Evolutionary conservation across 2,329 filamentous ascomycete genomes (phyloP), one percentile per base, ranked within the genome.

Genomic region (Cryphonectria parasitica): DNA sequence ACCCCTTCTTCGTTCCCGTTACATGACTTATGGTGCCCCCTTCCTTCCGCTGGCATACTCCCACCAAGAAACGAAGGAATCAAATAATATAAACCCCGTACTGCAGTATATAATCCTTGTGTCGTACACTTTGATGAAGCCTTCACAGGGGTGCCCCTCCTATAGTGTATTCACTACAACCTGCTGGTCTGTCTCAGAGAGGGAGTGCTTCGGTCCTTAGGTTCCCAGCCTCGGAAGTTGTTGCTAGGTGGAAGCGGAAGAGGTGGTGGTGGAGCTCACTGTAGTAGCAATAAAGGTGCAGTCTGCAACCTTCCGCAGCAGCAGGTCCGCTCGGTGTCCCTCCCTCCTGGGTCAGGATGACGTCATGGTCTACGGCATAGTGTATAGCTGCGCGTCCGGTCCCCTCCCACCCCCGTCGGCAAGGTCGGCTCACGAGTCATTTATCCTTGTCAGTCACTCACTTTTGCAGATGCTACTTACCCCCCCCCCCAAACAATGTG

Each of bases 361-460:
- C 22, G 58, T 61, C 58, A 61, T 39, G 10, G 58, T 22, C 2
- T 34, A 11, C 22, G 25, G 58, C 31, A 11, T 34, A 11, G 11
- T 39, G 2, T 11, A 19, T 39, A 61, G 54, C 54, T 58, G 54
- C 54, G 52, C 52, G 54, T 49, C 22, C 45, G 13, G 7, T 7
- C 45, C 19, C 17, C 19, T 45, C 43, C 43, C 56, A 39, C 22
- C 22, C 58, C 58, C 58, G 34, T 36, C 58, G 58, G 58, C 58
- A 61, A 61, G 58, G 58, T 61, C 58, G 58, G 58, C 58, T 61
- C 58, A 22, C 58, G 58, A 61, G 58, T 61, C 58, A 61, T 61
- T 17, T n/a, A 19, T 31, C 25, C 25, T 25, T 25, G 25, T 56
- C 25, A 11, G 39, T 41, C 39, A 22, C 43, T 22, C 43, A 15